Evolutionary conservation across 768 basidiomycete species (phyloP), one percentile per base, ranked within the genome.

Genomic region (Punctularia strigosozonata): DNA sequence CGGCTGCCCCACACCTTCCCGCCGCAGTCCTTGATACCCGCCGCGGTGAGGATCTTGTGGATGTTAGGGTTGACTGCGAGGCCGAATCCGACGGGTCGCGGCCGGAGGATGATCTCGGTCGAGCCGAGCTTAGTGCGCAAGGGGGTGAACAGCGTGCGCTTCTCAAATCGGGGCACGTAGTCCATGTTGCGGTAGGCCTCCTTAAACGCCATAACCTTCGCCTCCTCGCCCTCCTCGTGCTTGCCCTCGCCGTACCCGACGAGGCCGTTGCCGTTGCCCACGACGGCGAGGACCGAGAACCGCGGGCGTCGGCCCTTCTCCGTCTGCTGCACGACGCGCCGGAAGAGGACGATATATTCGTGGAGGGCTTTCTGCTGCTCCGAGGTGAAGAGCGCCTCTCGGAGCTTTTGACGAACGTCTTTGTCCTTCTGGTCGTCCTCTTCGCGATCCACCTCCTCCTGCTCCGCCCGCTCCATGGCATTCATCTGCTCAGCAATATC

Each of bases 1-100:
- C 85, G 67, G 52, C 86, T 91, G 13, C 94, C 91, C 77, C 87
- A 86, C 15, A 98, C 85, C 61, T 95, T 97, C 22, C 87, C 94
- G 48, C 86, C 90, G 31, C 86, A 71, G 60, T 99, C 94, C 57
- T 88, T 84, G 62, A 99, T 85, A 8, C 94, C 95, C 1, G 91
- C 92, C 0, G 91, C 90, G 47, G 87, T 85, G 51, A 92, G 69
- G 30, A 99, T 72, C 51, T 80, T 75, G 58, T 99, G 91, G 38
- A 99, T 62, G 51, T 79, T 74, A 1, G 89, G 91, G 50, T 92
- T 89, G 54, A 86, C 88, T 41, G 80, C 69, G 41, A 99, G 63
- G 5, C 95, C 95, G 56, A 98, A 98, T 2, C 95, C 95, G 54
- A 87, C 74, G 5, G 84, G 81, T 23, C 82, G 68, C 0, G 83